Evolutionary conservation across 169 alveolate species (phyloP), one percentile per base, ranked within the genome.

Genomic region (Eimeria acervulina): DNA sequence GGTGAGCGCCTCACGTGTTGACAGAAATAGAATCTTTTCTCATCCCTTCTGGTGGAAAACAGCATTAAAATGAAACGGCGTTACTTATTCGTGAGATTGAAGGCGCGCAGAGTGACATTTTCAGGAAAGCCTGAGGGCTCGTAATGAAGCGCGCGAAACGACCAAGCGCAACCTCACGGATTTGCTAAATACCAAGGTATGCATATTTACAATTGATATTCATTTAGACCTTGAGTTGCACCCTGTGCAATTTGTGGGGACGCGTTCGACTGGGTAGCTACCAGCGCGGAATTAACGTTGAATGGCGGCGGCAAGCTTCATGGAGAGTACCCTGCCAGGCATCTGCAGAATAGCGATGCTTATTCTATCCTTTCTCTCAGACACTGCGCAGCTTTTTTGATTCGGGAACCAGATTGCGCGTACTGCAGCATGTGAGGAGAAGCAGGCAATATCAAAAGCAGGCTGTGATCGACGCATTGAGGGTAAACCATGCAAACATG

Each of bases 51-150:
- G 7, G 15, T 10, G 59, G 59, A 42, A 44, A 10, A 19, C 23
- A 12, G 5, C 61, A 33, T 31, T 76, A 28, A 21, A 31, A 13
- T 38, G 0, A 76, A 40, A 1, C 21, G n/a, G 17, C 12, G 7
- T 21, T 15, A 0, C 5, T 59, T 59, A 5, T 59, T 59, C 26
- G 68, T 59, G 0, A 59, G 68, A 19, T 12, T 59, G 7, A 59
- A 0, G 8, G 68, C 26, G 68, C 7, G 68, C n/a, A 5, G n/a
- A 17, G 26, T 5, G 68, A 21, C 17, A 8, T 44, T 26, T 81
- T 26, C 90, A 81, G 90, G 90, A 81, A 81, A 10, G 70, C 44
- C 90, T 81, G 1, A 13, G 72, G 31, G 90, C 72, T 44, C 90
- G 90, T 47, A 47, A 44, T 26, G 44, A 47, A n/a, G 90, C 68